phyloP scores from a whole-genome alignment of 306 rosid species.

The Quercus cerris region DNA sequence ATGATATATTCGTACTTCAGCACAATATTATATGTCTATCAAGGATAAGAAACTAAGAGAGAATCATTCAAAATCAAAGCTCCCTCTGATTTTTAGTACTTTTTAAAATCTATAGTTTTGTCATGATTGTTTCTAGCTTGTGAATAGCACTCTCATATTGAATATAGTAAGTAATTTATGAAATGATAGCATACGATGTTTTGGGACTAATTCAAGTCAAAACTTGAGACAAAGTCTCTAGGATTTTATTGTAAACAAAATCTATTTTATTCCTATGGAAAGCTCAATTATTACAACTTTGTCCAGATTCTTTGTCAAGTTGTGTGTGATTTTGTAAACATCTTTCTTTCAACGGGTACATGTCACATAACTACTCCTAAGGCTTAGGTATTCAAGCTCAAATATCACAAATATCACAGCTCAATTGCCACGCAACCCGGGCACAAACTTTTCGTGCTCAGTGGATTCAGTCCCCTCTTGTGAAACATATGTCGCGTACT shows the following conservation, averaged over 20 bases:
- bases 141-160: too few relatives aligned
- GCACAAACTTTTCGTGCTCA: constrained; percentile 53
- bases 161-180: too few relatives aligned
- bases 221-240: background rate
- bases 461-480: constrained; percentile 45
- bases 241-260: too few relatives aligned
- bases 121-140: too few relatives aligned
- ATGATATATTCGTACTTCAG: background rate
- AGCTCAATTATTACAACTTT: too few relatives aligned
- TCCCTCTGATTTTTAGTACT: too few relatives aligned
- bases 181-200: background rate
- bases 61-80: background rate
- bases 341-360: constrained; percentile 2
- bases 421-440: constrained; percentile 26
- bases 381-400: constrained; percentile 2
- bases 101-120: too few relatives aligned
- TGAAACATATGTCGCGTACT: constrained; percentile 61
- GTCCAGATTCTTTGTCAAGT: too few relatives aligned
- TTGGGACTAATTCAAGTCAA: background rate
- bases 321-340: background rate
- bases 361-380: constrained; percentile 1
- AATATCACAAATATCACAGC: constrained; percentile 23
- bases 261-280: too few relatives aligned
- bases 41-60: constrained; percentile 1
- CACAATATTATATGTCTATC: background rate